Evolutionary conservation across 768 basidiomycete genomes (phyloP).

Genomic region (Mrakia gelida): DNA sequence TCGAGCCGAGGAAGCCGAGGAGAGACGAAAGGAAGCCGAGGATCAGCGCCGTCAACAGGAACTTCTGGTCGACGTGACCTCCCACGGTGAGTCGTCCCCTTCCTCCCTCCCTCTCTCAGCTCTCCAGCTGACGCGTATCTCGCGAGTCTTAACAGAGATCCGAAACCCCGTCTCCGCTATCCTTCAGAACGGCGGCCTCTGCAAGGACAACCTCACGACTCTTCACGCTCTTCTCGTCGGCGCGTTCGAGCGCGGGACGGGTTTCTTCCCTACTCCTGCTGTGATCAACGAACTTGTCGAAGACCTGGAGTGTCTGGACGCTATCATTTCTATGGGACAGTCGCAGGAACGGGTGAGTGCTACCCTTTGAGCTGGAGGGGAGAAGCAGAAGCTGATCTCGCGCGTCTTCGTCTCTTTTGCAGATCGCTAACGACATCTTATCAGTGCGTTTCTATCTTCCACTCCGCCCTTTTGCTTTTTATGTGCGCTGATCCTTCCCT

Average conservation of each 20-base stretch:
- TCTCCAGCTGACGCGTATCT: no score
- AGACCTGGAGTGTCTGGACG: slow-evolving; percentile 44
- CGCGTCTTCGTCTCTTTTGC: no score
- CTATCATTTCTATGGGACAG: slow-evolving; percentile 47
- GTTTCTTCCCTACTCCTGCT: slow-evolving; percentile 31
- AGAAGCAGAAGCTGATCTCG: no score
- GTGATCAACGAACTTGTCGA: slow-evolving; percentile 37
- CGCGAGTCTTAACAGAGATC: slow-evolving; percentile 33
- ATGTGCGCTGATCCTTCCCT: no score
- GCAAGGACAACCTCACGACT: slow-evolving; percentile 19
- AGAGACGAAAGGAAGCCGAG: slow-evolving; percentile 38
- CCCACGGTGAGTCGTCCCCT: slow-evolving; percentile 28
- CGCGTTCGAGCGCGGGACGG: background rate
- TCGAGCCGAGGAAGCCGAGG: slow-evolving; percentile 41
- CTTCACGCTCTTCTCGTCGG: background rate
- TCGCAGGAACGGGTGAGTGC: slow-evolving; percentile 45
- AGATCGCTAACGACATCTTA: slow-evolving; percentile 49
- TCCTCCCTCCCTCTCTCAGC: no score
- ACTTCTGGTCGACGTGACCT: slow-evolving; percentile 48
- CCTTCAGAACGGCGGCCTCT: slow-evolving; percentile 31
- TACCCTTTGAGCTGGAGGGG: no score
- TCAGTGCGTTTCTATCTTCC: no score
- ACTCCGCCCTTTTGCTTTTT: no score
- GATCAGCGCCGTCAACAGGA: slow-evolving; percentile 45
- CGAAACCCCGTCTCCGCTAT: slow-evolving; percentile 41